A percentile compares a stretch with the other conserved stretches of the same genome.
Conservation (phyloP, 2,329 filamentous ascomycete species). For the Drechslerella dactyloides region DNA sequence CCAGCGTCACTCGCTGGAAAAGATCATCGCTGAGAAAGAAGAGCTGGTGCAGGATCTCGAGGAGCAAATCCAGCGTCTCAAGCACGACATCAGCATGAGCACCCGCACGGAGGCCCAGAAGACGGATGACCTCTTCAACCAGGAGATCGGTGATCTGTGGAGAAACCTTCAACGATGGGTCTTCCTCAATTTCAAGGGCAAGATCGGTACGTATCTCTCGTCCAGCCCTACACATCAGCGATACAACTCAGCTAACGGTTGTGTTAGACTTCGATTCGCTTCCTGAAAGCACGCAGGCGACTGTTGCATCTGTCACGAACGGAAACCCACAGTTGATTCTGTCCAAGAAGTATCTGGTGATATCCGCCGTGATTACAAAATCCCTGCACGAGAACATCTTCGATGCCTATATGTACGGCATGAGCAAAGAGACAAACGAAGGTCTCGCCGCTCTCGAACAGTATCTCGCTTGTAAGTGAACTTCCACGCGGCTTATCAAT, state of each 20-base stretch:
- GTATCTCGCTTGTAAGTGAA: constrained; percentile 47
- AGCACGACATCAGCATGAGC: constrained; percentile 49
- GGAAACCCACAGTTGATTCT: constrained; percentile 41
- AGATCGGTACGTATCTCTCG: constrained; percentile 37
- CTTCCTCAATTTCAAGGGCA: constrained; percentile 47
- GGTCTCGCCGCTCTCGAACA: constrained; percentile 39
- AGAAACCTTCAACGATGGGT: constrained; percentile 48
- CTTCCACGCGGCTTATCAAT: neutral
- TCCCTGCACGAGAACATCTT: constrained; percentile 34
- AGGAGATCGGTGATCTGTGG: constrained; percentile 45
- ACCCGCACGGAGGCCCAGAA: constrained; percentile 46
- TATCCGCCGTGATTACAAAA: constrained; percentile 35
- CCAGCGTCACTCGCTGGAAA: constrained; percentile 46
- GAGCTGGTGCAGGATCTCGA: constrained; percentile 42
- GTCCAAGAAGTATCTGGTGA: constrained; percentile 31
- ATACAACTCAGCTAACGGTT: constrained; percentile 4
- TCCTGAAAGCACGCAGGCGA: constrained; percentile 28
- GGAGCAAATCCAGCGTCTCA: constrained; percentile 44
- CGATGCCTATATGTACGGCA: constrained; percentile 46
- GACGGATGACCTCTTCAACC: constrained; percentile 49
- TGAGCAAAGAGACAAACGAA: constrained; percentile 47
- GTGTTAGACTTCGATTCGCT: constrained; percentile 36
- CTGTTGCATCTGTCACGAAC: constrained; percentile 31
- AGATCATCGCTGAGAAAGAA: constrained; percentile 48
- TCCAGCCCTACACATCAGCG: neutral